Evolutionary conservation across 352 stramenopile genomes (phyloP), one percentile per base, ranked within the genome.

Genomic region (Pythium phragmitis): DNA sequence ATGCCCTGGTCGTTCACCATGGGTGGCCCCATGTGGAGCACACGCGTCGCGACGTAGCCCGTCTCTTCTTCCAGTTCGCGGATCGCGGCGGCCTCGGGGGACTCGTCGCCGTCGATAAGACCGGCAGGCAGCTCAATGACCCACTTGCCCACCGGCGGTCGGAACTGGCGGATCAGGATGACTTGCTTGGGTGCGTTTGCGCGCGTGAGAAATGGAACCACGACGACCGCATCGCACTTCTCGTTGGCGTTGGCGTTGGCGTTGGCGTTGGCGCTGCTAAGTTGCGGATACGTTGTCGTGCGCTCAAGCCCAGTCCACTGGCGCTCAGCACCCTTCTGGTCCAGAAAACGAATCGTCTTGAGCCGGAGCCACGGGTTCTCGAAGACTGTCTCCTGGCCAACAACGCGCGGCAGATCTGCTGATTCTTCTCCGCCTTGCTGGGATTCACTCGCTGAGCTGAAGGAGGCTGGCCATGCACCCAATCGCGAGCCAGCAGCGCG

Each of bases 111-210:
- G 67, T 98, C 94, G 67, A 98, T 97, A 23, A 98, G 80, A 14
- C 94, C 91, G 11, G 92, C 91, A 1, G 92, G 92, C 16, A 98
- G 79, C 72, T 98, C 92, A 45, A 98, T 67, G 23, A 94, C 94
- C 73, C 84, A 95, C 45, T 83, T 77, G 51, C 82, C 82, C 6
- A 91, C 80, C 3, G 92, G 85, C 17, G 92, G 92, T 14, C 94
- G 87, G 66, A 95, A 98, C 68, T 98, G 94, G 36, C 89, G 82
- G 56, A 98, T 95, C 42, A 96, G 68, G 23, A 98, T 73, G 45
- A 88, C 82, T 9, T 69, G 71, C 3, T 61, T 75, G 16, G 67
- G 67, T 6, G 61, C 55, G 21, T 65, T 54, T 43, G 47, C 49
- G 9, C 69, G 70, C 34, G 73, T 87, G 21, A 91, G 66, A 48